Base-by-base conservation (phyloP, 2,329 filamentous ascomycete genomes). In the Didymella keratinophila region DNA sequence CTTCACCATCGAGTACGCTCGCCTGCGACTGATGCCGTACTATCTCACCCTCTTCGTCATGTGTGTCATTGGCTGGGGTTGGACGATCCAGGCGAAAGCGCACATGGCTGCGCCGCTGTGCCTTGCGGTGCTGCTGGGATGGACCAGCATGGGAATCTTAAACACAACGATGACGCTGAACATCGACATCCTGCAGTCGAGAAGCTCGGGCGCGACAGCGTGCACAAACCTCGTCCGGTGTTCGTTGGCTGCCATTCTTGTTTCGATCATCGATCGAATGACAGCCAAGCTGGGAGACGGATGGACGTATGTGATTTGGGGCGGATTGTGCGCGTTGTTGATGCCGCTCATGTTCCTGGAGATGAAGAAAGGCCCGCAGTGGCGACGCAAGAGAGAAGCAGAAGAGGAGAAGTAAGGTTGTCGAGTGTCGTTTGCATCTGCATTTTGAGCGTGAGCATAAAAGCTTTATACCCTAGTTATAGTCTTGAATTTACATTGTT, bases 121-220 rank as follows among this genome's bases (percentile, higher is more conserved):
- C 1, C 60, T 72, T 0, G 64, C 58, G 10, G 62, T 70, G 2
- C 37, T 70, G n/a, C 60, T 72, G 0, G 69, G 70, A 0, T 70
- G 68, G 67, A 71, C 69, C 2, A 67, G 65, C 1, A 71, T 71
- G 18, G 69, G 62, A 6, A 71, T 72, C 7, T 37, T 72, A 23
- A 72, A 71, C 41, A 70, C 70, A 0, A 72, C 70, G 0, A 71
- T 72, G 69, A 70, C 70, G 42, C 61, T 71, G 21, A 70, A 71
- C 4, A 68, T 72, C 16, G 70, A 72, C 23, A 72, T 72, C n/a
- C 12, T 72, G 46, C 69, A 71, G 16, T 60, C 58, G 0, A 51
- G 69, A 3, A 71, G 68, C 27, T 71, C 69, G 1, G 69, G 68
- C 0, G 70, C 68, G 0, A 71, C 68, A 3, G 68, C 70, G 6